Conservation (phyloP, 306 rosid genomes). For the Macrotyloma uniflorum region DNA sequence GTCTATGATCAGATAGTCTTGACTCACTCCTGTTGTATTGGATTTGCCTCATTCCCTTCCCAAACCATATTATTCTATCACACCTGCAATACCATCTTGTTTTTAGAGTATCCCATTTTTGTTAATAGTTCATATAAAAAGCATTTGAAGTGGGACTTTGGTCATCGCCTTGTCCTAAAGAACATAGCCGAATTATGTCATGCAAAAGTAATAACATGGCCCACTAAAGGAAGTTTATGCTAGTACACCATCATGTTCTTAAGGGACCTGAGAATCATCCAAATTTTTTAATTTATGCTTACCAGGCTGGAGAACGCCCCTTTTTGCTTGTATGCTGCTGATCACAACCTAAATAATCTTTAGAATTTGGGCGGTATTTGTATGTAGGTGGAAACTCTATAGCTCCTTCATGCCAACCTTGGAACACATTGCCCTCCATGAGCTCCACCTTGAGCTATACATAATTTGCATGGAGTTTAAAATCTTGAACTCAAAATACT, state of each 20-base stretch:
- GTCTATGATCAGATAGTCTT: slow-evolving; percentile 58
- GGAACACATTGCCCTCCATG: slow-evolving; percentile 59
- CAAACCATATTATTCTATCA: slow-evolving; percentile 61
- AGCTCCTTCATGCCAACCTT: slow-evolving; percentile 89
- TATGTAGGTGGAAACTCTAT: slow-evolving; percentile 86
- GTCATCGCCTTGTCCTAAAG: neutral
- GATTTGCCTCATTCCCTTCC: slow-evolving; percentile 59
- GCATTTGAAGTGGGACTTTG: slow-evolving; percentile 17
- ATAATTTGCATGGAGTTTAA: slow-evolving; percentile 40
- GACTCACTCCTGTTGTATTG: slow-evolving; percentile 50
- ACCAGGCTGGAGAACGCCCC: slow-evolving; percentile 88
- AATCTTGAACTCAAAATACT: neutral
- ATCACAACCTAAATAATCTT: slow-evolving; percentile 52
- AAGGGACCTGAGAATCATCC: neutral
- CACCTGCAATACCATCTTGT: slow-evolving; percentile 45
- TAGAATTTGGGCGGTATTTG: slow-evolving; percentile 73
- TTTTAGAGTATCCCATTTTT: slow-evolving; percentile 18
- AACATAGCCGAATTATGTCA: neutral
- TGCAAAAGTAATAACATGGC: neutral
- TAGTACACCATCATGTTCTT: neutral
- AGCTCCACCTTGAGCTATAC: slow-evolving; percentile 73
- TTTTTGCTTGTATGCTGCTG: slow-evolving; percentile 43
- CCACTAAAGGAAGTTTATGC: neutral
- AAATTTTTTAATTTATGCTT: slow-evolving; percentile 27
- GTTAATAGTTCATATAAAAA: slow-evolving; percentile 22